Conservation (phyloP, 169 alveolate genomes). For the Perkinsus marinus region DNA sequence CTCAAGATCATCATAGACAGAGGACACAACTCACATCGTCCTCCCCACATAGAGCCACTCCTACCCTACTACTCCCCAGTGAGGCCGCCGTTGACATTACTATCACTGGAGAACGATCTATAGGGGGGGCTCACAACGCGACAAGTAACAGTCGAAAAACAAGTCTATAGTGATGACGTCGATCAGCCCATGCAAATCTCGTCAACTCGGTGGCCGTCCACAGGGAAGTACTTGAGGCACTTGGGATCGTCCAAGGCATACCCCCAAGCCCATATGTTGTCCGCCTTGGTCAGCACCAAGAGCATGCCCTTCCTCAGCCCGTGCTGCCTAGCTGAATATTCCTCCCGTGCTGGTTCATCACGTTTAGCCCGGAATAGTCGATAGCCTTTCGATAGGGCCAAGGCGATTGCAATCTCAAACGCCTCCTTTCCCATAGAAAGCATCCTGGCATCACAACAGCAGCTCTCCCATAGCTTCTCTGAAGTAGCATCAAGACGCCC, state of each 20-base stretch:
- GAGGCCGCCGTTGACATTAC: background rate
- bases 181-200: background rate
- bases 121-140: no score
- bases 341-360: background rate
- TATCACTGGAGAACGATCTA: background rate
- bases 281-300: background rate
- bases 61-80: background rate
- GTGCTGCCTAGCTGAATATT: background rate
- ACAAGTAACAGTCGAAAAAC: background rate
- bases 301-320: background rate
- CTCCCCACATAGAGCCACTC: background rate
- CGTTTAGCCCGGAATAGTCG: background rate
- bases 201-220: background rate
- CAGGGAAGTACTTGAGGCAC: background rate
- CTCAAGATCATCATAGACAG: no score
- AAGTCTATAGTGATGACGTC: background rate
- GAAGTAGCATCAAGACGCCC: background rate
- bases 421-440: background rate
- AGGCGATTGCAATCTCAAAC: background rate
- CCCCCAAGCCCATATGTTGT: background rate
- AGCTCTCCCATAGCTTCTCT: background rate
- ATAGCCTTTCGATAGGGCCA: background rate
- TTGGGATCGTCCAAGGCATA: background rate
- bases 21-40: background rate
- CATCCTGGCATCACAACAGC: background rate